These are phyloP conservation scores for Gamarada debralockiae DNA, from an alignment of 495 filamentous ascomycete species.

Conservation along the genomic window DNA sequence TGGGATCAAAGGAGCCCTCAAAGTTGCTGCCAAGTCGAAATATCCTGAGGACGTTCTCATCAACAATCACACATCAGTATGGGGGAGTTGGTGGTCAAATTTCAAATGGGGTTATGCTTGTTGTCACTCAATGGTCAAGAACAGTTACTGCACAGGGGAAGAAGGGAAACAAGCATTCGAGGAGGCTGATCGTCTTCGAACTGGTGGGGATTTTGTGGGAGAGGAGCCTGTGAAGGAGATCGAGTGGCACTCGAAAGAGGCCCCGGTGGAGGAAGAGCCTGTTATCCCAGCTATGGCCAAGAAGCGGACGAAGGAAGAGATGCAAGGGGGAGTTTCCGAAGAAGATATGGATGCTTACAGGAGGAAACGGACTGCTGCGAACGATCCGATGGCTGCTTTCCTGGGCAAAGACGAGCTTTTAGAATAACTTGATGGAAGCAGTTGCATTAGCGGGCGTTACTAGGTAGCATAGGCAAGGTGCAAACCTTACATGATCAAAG, in stretches of 20 bases:
- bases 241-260: conserved; percentile 27
- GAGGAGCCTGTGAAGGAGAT: conserved; percentile 27
- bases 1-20: conserved; percentile 81
- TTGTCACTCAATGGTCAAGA: conserved; percentile 89
- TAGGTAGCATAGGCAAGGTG: too few species aligned
- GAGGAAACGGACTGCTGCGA: conserved; percentile 59
- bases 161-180: conserved; percentile 73
- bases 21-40: conserved; percentile 73
- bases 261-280: conserved; percentile 26
- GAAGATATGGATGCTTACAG: conserved; percentile 82
- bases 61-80: conserved; percentile 91
- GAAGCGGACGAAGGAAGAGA: conserved; percentile 71
- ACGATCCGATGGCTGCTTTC: conserved; percentile 85
- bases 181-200: conserved; percentile 55
- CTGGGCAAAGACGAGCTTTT: conserved; percentile 53
- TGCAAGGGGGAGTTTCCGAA: conserved; percentile 72
- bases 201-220: conserved; percentile 39
- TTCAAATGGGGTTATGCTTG: conserved; percentile 98
- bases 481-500: too few species aligned
- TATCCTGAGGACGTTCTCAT: conserved; percentile 82
- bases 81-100: conserved; percentile 96
- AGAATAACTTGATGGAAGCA: too few species aligned
- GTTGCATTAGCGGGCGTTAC: too few species aligned
- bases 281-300: conserved; percentile 26
- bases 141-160: conserved; percentile 95